Evolutionary conservation across 140 eudicot species (phyloP).

Genomic region (Anethum foeniculum): DNA sequence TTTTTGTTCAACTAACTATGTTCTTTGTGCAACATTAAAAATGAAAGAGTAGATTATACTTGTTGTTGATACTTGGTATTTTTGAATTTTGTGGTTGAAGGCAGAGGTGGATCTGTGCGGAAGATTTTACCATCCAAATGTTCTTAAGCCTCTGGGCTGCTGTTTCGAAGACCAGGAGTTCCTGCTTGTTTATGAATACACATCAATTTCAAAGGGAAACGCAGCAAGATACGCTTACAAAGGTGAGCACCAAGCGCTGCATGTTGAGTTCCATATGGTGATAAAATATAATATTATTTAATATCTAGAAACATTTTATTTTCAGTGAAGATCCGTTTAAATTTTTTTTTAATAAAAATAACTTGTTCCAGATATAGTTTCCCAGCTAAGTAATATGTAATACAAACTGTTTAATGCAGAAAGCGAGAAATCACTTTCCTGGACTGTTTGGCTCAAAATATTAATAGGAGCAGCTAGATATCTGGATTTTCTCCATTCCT

Average conservation of each 20-base stretch:
- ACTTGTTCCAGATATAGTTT: no score
- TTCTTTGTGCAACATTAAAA: background rate
- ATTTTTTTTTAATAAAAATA: no score
- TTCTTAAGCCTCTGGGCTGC: constrained; percentile 20
- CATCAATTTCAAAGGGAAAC: constrained; percentile 7
- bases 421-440: no score
- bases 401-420: no score
- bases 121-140: constrained; percentile 13
- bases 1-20: background rate
- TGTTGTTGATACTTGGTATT: background rate
- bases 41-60: background rate
- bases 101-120: constrained; percentile 17
- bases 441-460: no score
- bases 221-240: constrained; percentile 10
- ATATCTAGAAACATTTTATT: no score
- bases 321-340: no score
- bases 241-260: constrained; percentile 10
- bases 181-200: constrained; percentile 16
- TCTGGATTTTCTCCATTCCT: constrained; percentile 10
- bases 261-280: background rate
- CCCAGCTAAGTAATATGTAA: no score
- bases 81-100: constrained; percentile 12
- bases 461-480: constrained; percentile 1
- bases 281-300: no score
- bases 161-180: constrained; percentile 5